Evolutionary conservation across 306 rosid species (phyloP).

Genomic region (Lupinus albus): DNA sequence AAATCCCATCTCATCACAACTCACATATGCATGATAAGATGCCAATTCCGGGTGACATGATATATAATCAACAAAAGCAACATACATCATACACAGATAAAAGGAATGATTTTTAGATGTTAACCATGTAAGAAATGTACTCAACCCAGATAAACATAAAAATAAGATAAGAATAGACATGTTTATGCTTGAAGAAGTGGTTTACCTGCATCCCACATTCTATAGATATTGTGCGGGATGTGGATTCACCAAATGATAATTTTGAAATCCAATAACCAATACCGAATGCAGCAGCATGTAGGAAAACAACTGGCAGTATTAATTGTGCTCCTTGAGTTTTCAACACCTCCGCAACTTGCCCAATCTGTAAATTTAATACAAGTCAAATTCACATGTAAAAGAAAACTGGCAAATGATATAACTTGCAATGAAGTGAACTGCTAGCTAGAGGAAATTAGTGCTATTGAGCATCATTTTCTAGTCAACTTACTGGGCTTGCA

Average conservation of each 20-base stretch:
- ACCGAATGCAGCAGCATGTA: constrained; percentile 90
- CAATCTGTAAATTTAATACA: constrained; percentile 62
- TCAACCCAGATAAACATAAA: constrained; percentile 12
- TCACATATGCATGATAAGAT: constrained; percentile 1
- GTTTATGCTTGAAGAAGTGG: constrained; percentile 2
- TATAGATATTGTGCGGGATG: constrained; percentile 93
- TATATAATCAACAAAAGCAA: constrained; percentile 15
- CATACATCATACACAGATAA: not conserved
- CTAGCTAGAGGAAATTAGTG: constrained; percentile 10
- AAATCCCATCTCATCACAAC: not conserved
- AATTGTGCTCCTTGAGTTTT: constrained; percentile 84
- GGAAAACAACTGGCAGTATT: constrained; percentile 75
- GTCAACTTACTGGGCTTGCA: constrained; percentile 83
- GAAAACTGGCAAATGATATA: not conserved
- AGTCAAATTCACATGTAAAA: constrained; percentile 34
- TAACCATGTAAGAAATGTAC: not conserved
- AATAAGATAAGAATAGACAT: constrained; percentile 22
- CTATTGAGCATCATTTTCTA: not conserved
- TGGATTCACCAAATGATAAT: constrained; percentile 89
- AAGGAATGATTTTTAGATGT: not conserved
- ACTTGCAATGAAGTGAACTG: constrained; percentile 26
- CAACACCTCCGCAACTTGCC: constrained; percentile 82
- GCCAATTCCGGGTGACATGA: constrained; percentile 14
- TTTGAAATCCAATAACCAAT: constrained; percentile 83
- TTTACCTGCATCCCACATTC: constrained; percentile 98